Evolutionary conservation across 2,329 filamentous ascomycete genomes (phyloP).

Genomic region (Claviceps purpurea): DNA sequence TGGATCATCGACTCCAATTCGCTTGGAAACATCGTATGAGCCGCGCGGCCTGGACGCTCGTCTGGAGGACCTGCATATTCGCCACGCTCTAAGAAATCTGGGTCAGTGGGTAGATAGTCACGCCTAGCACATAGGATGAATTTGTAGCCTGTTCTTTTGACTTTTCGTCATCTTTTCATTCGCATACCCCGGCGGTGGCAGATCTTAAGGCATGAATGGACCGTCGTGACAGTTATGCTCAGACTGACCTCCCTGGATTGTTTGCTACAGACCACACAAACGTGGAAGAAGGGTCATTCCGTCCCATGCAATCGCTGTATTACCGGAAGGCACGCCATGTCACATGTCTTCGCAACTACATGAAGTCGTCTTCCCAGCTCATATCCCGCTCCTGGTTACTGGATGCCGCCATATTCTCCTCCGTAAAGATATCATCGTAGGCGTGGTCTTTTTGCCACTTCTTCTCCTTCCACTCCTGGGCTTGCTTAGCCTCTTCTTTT

Average conservation of each 20-base stretch:
- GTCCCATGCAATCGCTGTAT: no score
- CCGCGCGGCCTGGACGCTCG: slow-evolving; percentile 15
- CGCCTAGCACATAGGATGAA: background rate
- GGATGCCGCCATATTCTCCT: slow-evolving; percentile 61
- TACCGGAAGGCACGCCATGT: no score
- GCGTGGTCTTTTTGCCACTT: slow-evolving; percentile 97
- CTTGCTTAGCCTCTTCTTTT: slow-evolving; percentile 60
- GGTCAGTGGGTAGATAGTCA: slow-evolving; percentile 9
- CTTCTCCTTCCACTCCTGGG: slow-evolving; percentile 73
- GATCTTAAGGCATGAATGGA: no score
- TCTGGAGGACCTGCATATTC: slow-evolving; percentile 21
- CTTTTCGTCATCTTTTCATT: no score
- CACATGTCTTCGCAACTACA: slow-evolving; percentile 36
- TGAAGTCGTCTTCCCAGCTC: slow-evolving; percentile 83
- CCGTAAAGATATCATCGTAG: slow-evolving; percentile 82
- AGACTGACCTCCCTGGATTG: no score
- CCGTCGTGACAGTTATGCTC: no score
- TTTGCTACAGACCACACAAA: no score
- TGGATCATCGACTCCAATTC: slow-evolving; percentile 15
- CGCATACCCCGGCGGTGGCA: no score
- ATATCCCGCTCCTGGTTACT: slow-evolving; percentile 77
- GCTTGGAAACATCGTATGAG: slow-evolving; percentile 16
- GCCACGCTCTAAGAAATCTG: slow-evolving; percentile 17
- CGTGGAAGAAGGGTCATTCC: no score
- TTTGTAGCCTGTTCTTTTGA: no score